Percentiles rank a stretch among this genome's conserved stretches.
These are phyloP conservation scores for Xylaria digitata DNA, from an alignment of 2,329 filamentous ascomycete genomes.

Conservation along the genomic window DNA sequence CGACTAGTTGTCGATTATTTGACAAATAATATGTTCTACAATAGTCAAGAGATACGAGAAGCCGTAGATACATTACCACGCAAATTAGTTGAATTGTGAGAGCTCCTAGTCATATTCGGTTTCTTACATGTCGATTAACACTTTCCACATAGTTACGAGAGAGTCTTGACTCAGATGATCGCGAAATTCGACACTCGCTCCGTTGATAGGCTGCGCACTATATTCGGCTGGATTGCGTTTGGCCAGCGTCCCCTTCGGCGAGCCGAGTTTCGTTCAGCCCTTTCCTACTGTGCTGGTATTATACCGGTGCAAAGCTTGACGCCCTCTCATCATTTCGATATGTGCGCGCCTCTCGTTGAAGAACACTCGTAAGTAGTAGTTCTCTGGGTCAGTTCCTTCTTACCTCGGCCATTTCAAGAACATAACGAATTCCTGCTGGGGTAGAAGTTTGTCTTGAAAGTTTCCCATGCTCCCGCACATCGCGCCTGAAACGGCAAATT, in stretches of 20 bases:
- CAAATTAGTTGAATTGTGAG: slow-evolving; percentile 22
- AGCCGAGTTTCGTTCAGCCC: slow-evolving; percentile 26
- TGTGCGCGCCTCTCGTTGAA: slow-evolving; percentile 26
- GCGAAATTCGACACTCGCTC: slow-evolving; percentile 20
- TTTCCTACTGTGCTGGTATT: slow-evolving; percentile 12
- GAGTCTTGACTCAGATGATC: slow-evolving; percentile 22
- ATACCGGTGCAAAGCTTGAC: background rate
- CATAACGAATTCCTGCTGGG: background rate
- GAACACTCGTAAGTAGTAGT: slow-evolving; percentile 9
- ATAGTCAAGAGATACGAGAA: slow-evolving; percentile 7
- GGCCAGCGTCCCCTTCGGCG: slow-evolving; percentile 18
- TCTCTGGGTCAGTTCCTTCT: background rate
- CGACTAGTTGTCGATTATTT: slow-evolving; percentile 25
- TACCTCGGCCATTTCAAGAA: background rate
- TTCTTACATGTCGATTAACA: background rate
- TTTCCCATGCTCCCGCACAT: background rate
- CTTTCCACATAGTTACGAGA: slow-evolving; percentile 7
- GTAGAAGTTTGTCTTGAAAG: background rate
- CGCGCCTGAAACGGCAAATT: background rate
- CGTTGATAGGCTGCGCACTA: slow-evolving; percentile 17
- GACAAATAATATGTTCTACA: slow-evolving; percentile 25
- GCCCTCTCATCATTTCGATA: slow-evolving; percentile 26
- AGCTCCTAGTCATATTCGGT: background rate
- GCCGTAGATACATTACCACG: slow-evolving; percentile 17
- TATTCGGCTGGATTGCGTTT: slow-evolving; percentile 25